Conservation (phyloP, 2,329 filamentous ascomycete genomes). For the Chaetothyriales sp. region DNA sequence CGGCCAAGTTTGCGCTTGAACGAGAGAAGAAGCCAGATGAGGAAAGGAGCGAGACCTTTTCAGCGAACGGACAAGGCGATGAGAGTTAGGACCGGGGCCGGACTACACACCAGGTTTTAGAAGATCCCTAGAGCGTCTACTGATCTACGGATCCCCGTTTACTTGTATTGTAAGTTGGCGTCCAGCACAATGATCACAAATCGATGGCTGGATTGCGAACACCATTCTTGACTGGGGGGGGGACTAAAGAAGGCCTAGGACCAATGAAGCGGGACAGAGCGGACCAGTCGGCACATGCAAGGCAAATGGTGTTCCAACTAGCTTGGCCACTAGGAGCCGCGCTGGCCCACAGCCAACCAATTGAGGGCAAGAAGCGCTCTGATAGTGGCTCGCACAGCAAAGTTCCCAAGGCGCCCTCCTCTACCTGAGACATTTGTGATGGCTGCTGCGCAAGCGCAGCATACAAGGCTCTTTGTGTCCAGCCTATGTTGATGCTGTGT, state of each 20-base stretch:
- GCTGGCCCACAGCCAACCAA: neutral
- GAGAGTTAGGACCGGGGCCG: too few relatives aligned
- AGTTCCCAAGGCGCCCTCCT: neutral
- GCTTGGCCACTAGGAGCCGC: neutral
- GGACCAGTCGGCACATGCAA: neutral
- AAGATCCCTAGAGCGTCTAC: too few relatives aligned
- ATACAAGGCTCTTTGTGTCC: neutral
- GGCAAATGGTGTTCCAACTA: neutral
- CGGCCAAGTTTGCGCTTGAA: constrained; percentile 21
- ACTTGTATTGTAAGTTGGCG: too few relatives aligned
- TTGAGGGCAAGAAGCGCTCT: neutral
- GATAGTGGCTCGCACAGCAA: neutral
- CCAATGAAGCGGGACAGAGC: neutral
- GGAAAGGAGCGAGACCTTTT: neutral
- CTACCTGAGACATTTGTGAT: neutral
- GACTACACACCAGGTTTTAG: too few relatives aligned
- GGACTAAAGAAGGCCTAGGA: too few relatives aligned
- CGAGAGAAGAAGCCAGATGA: neutral
- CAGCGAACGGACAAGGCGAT: too few relatives aligned
- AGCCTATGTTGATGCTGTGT: neutral
- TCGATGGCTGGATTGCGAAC: too few relatives aligned
- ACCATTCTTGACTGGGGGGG: too few relatives aligned
- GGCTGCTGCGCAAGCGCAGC: neutral
- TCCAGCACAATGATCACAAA: too few relatives aligned
- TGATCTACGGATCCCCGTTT: too few relatives aligned